phyloP scores from a whole-genome alignment of 2,329 filamentous ascomycete genomes.

The Dothidotthia symphoricarpi region DNA sequence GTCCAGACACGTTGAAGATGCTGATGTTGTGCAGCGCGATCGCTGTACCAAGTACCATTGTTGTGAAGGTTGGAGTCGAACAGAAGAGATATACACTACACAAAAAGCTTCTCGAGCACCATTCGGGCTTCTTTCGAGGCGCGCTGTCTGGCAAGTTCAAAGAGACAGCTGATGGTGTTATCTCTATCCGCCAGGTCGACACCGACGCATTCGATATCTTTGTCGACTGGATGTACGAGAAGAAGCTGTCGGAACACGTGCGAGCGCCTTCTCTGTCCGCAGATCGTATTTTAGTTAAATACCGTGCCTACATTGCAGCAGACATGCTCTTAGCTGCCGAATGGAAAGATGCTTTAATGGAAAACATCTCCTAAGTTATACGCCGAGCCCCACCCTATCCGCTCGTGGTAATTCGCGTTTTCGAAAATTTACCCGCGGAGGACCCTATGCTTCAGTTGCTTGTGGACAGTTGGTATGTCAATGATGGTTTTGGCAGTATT shows the following conservation, averaged over 20 bases:
- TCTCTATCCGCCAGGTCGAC: not conserved
- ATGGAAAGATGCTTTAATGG: too few relatives aligned
- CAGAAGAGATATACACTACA: constrained; percentile 4
- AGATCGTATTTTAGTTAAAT: too few relatives aligned
- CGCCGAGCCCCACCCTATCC: not conserved
- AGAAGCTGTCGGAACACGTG: not conserved
- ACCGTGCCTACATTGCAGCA: too few relatives aligned
- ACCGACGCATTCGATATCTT: constrained; percentile 3
- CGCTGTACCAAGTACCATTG: not conserved
- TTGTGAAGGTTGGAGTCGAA: constrained; percentile 1
- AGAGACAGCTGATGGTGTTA: not conserved
- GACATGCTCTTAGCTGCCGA: too few relatives aligned
- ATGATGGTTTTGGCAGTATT: too few relatives aligned
- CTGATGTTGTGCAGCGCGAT: too few relatives aligned
- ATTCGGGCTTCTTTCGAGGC: constrained; percentile 3
- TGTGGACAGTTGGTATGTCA: too few relatives aligned
- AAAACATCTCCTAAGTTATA: too few relatives aligned
- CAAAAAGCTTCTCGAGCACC: not conserved
- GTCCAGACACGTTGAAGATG: too few relatives aligned
- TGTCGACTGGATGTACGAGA: constrained; percentile 9
- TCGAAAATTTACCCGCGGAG: not conserved
- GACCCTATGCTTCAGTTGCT: not conserved
- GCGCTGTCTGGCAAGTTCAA: constrained; percentile 2
- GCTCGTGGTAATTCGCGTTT: not conserved
- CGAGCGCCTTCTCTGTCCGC: too few relatives aligned